Conservation (phyloP, 306 rosid species). For the Prosopis cineraria region DNA sequence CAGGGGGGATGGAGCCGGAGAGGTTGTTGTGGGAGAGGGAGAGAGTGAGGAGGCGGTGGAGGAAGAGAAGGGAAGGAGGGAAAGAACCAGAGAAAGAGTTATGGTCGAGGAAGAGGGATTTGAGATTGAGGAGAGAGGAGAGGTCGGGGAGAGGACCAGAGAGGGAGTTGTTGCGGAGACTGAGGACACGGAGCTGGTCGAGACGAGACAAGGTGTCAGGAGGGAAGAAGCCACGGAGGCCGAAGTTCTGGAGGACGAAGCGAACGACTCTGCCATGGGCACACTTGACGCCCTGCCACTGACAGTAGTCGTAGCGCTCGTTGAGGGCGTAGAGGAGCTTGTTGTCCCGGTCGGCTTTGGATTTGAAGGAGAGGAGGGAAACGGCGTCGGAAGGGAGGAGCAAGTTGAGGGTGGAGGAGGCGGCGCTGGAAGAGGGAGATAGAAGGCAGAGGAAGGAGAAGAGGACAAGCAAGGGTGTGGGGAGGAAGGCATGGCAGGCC, state of each 20-base stretch:
- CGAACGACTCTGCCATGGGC: conserved; percentile 75
- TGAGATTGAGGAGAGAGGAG: conserved; percentile 65
- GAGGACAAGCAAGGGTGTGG: background rate
- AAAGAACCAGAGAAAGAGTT: conserved; percentile 68
- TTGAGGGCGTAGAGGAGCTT: conserved; percentile 63
- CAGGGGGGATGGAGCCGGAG: conserved; percentile 56
- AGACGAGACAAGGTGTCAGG: conserved; percentile 60
- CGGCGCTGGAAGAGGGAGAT: background rate
- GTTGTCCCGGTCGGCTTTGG: conserved; percentile 76
- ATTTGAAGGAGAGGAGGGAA: conserved; percentile 70
- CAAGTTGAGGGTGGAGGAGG: background rate
- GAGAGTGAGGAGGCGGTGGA: conserved; percentile 61
- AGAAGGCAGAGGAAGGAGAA: background rate
- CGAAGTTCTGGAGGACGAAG: conserved; percentile 43
- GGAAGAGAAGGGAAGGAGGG: conserved; percentile 65
- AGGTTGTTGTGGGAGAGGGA: conserved; percentile 65
- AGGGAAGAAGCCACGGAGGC: conserved; percentile 64
- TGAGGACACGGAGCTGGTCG: conserved; percentile 84
- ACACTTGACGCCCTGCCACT: conserved; percentile 92
- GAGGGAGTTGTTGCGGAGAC: conserved; percentile 80
- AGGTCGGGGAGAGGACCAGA: conserved; percentile 82
- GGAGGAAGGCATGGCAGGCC: conserved; percentile 29
- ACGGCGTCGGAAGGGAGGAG: conserved; percentile 65
- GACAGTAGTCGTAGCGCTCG: conserved; percentile 79
- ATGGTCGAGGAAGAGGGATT: conserved; percentile 62